Evolutionary conservation across 1,284 basidiomycete genomes (phyloP).

Genomic region (Cystobasidium sp.): DNA sequence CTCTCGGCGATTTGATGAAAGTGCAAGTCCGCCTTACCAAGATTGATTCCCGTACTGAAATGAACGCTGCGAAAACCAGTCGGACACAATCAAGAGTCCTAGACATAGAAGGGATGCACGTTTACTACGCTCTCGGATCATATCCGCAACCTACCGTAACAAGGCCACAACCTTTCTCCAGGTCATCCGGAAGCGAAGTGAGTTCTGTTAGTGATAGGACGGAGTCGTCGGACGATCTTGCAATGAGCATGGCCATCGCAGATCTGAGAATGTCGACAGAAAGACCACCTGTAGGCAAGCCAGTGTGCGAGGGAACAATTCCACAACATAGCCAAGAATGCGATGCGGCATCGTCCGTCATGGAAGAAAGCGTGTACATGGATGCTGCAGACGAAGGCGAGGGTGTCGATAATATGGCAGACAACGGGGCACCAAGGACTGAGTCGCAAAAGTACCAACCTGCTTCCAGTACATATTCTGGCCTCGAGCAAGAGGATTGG

Average conservation of each 20-base stretch:
- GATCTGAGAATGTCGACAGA: constrained; percentile 56
- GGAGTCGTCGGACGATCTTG: constrained; percentile 53
- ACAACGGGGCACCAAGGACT: background rate
- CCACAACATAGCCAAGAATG: background rate
- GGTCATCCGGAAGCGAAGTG: background rate
- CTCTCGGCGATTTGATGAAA: constrained; percentile 33
- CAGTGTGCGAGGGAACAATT: background rate
- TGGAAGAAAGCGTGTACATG: background rate
- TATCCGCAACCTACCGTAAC: background rate
- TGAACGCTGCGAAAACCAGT: background rate
- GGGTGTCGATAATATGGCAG: background rate
- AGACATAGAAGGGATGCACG: no score
- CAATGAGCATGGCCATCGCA: constrained; percentile 61
- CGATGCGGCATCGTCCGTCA: no score
- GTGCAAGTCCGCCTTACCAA: constrained; percentile 56
- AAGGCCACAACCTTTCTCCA: background rate
- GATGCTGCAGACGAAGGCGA: constrained; percentile 9
- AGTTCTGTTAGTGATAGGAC: constrained; percentile 23
- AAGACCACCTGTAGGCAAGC: background rate
- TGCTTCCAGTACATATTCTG: no score
- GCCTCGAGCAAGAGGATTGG: no score
- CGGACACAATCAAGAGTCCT: no score
- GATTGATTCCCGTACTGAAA: constrained; percentile 48
- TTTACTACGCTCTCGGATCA: background rate
- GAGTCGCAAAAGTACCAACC: no score